Conservation (phyloP, 139 green algal genomes). For the Chlamydomonas incerta region DNA sequence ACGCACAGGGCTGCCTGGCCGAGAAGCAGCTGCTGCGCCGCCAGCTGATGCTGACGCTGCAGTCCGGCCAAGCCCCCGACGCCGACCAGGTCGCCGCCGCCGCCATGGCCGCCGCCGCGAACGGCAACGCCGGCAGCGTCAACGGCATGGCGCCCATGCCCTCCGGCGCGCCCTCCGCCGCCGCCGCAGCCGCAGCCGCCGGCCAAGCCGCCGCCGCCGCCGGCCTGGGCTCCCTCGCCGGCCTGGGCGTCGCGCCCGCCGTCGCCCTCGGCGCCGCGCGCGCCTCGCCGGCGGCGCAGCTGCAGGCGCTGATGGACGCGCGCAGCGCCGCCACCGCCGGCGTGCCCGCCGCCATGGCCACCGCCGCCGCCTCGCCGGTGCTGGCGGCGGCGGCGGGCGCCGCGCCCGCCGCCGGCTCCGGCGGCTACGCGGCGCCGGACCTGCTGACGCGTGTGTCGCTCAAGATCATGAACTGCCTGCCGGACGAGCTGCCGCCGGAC, state of each 20-base stretch:
- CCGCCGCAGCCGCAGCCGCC: background rate
- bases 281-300: conserved; percentile 5
- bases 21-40: conserved; percentile 39
- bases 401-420: background rate
- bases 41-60: conserved; percentile 29
- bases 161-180: background rate
- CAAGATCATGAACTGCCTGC: conserved; percentile 33
- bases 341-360: background rate
- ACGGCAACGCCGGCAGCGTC: background rate
- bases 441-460: conserved; percentile 25
- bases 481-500: conserved; percentile 21
- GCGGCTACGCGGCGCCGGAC: background rate
- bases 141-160: no score
- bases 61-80: background rate
- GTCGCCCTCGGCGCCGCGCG: background rate
- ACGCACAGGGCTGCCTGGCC: conserved; percentile 24
- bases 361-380: background rate
- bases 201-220: background rate
- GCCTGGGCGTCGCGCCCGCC: no score
- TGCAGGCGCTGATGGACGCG: conserved; percentile 10
- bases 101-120: background rate
- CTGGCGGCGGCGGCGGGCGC: no score
- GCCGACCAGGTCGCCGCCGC: background rate
- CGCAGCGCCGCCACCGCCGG: background rate
- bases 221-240: background rate